Percentiles rank a stretch among this genome's conserved stretches.
Evolutionary conservation across 2,329 filamentous ascomycete genomes (phyloP).

Genomic region (Colletotrichum magnum): DNA sequence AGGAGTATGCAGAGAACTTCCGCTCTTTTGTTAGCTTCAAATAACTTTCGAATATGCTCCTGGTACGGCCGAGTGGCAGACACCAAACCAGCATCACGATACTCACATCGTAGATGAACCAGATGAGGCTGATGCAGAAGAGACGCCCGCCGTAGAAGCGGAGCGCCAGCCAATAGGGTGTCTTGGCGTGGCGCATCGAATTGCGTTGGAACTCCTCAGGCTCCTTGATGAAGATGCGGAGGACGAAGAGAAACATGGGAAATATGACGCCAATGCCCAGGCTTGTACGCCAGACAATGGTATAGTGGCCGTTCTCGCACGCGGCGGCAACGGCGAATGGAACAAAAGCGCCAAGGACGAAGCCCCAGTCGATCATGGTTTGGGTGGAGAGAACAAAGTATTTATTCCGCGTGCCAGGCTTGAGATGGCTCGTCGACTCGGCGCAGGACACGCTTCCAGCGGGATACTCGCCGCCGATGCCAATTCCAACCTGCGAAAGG

Average conservation of each 20-base stretch:
- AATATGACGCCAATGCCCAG: conserved; percentile 86
- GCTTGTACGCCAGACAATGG: conserved; percentile 85
- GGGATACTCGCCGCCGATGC: conserved; percentile 75
- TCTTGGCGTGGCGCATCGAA: conserved; percentile 74
- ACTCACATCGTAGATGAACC: conserved; percentile 85
- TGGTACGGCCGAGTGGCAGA: too few species aligned
- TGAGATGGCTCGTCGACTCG: conserved; percentile 87
- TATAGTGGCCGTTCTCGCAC: conserved; percentile 72
- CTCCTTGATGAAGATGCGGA: conserved; percentile 82
- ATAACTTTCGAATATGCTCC: neutral
- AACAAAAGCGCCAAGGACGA: conserved; percentile 75
- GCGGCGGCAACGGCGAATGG: conserved; percentile 67
- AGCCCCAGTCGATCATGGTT: conserved; percentile 86
- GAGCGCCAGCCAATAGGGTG: conserved; percentile 68
- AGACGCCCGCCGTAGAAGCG: conserved; percentile 83
- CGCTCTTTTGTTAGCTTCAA: neutral
- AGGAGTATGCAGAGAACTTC: conserved; percentile 84
- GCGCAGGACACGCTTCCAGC: conserved; percentile 87
- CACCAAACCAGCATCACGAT: neutral
- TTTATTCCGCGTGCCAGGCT: conserved; percentile 83
- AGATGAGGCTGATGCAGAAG: conserved; percentile 79
- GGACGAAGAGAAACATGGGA: conserved; percentile 77
- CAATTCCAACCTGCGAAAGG: conserved; percentile 19
- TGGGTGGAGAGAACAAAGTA: conserved; percentile 96
- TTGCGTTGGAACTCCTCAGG: conserved; percentile 82